phyloP scores from a whole-genome alignment of 2,329 filamentous ascomycete species.

The Proliferodiscus dingleyae region DNA sequence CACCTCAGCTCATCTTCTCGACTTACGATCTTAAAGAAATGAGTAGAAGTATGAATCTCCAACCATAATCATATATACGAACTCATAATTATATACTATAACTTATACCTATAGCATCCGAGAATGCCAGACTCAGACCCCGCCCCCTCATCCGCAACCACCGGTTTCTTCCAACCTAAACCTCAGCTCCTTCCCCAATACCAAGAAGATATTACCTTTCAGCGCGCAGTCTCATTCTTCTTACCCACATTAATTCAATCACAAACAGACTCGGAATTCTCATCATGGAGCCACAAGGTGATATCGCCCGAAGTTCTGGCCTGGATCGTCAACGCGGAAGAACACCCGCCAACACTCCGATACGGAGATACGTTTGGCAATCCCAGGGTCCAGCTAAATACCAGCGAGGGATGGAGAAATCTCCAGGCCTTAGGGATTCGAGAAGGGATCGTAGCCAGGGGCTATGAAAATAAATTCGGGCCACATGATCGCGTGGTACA shows the following conservation, averaged over 20 bases:
- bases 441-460: conserved; percentile 55
- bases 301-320: neutral
- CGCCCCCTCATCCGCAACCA: conserved; percentile 32
- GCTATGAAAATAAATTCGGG: conserved; percentile 50
- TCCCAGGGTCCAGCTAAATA: conserved; percentile 54
- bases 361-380: conserved; percentile 45
- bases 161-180: conserved; percentile 52
- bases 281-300: neutral
- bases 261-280: neutral
- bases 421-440: conserved; percentile 54
- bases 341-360: neutral
- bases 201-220: conserved; percentile 48
- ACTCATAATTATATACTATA: too few species aligned
- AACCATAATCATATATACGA: too few species aligned
- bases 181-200: conserved; percentile 47
- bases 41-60: too few species aligned
- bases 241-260: neutral
- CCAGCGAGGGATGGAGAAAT: conserved; percentile 61
- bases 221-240: conserved; percentile 36
- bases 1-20: too few species aligned
- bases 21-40: too few species aligned
- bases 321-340: neutral
- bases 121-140: too few species aligned
- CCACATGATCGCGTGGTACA: conserved; percentile 53
- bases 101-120: too few species aligned